Percentiles rank a stretch among this genome's conserved stretches.
phyloP scores from a whole-genome alignment of 495 filamentous ascomycete genomes.

The Penicillium atrosanguineum region DNA sequence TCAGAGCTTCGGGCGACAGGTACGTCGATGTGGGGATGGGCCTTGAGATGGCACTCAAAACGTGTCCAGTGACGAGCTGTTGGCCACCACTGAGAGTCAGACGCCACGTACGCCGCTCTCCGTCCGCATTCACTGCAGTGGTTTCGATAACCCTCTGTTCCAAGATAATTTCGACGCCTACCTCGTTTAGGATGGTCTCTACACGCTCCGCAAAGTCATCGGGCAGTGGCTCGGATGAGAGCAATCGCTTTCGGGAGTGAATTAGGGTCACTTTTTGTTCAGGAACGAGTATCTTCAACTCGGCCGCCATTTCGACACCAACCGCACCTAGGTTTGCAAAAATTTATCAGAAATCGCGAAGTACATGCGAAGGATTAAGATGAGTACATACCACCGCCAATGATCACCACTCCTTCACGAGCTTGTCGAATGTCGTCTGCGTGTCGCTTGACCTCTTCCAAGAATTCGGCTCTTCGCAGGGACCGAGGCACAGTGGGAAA shows the following conservation, averaged over 20 bases:
- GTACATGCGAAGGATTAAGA: constrained; percentile 22
- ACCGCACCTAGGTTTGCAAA: constrained; percentile 51
- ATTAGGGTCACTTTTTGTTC: constrained; percentile 58
- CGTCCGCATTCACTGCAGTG: constrained; percentile 23
- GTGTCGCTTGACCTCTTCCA: constrained; percentile 48
- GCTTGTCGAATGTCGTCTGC: constrained; percentile 25
- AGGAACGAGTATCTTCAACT: constrained; percentile 60
- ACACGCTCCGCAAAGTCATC: constrained; percentile 59
- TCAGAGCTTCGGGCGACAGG: constrained; percentile 46
- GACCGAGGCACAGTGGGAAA: constrained; percentile 65
- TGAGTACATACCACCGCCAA: constrained; percentile 46
- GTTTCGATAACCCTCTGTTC: constrained; percentile 43
- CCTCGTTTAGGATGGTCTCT: constrained; percentile 47
- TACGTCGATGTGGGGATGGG: constrained; percentile 53
- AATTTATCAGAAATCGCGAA: not conserved
- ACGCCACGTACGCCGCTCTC: constrained; percentile 45
- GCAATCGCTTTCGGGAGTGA: constrained; percentile 61
- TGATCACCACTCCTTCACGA: constrained; percentile 52
- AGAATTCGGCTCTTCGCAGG: constrained; percentile 49
- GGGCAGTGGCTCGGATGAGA: constrained; percentile 66
- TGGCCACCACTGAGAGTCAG: constrained; percentile 56
- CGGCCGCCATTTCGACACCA: constrained; percentile 69
- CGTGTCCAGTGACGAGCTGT: constrained; percentile 49
- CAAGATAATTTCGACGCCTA: constrained; percentile 57
- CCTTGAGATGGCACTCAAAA: constrained; percentile 60